Evolutionary conservation across 371 early-diverging fungal genomes (phyloP).

Genomic region (Blakeslea trispora): DNA sequence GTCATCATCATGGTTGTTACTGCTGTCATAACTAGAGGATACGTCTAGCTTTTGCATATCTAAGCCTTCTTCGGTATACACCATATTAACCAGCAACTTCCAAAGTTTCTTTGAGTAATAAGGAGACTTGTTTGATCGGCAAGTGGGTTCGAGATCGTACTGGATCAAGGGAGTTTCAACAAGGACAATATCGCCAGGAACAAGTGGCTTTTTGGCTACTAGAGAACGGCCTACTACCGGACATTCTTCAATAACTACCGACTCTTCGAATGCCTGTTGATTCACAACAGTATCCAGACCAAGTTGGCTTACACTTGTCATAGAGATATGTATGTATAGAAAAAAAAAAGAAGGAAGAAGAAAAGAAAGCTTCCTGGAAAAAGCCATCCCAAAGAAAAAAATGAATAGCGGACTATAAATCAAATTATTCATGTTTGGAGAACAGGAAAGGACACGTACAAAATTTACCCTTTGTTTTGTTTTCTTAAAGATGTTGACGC

Average conservation of each 20-base stretch:
- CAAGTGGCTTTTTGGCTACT: constrained; percentile 29
- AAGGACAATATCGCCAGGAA: constrained; percentile 40
- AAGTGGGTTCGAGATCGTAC: constrained; percentile 37
- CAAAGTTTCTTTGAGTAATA: constrained; percentile 42
- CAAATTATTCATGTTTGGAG: neutral
- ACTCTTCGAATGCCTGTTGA: constrained; percentile 27
- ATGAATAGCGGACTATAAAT: too few species aligned
- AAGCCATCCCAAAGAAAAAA: neutral
- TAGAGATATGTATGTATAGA: neutral
- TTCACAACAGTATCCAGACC: constrained; percentile 42
- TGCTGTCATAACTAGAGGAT: too few species aligned
- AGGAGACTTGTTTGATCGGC: constrained; percentile 47
- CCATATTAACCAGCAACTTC: constrained; percentile 25
- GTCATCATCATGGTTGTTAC: constrained; percentile 8
- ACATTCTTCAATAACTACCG: constrained; percentile 34
- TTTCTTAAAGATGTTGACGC: constrained; percentile 38
- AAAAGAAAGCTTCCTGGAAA: too few species aligned
- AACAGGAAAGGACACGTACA: neutral
- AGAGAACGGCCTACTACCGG: constrained; percentile 41
- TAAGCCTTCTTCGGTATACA: constrained; percentile 19
- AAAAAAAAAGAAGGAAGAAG: constrained; percentile 9
- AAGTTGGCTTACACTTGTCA: constrained; percentile 28
- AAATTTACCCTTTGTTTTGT: constrained; percentile 3
- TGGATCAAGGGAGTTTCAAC: constrained; percentile 42
- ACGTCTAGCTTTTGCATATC: neutral